phyloP scores from a whole-genome alignment of 192 early-diverging fungal species.

The Oehlia diaphana region DNA sequence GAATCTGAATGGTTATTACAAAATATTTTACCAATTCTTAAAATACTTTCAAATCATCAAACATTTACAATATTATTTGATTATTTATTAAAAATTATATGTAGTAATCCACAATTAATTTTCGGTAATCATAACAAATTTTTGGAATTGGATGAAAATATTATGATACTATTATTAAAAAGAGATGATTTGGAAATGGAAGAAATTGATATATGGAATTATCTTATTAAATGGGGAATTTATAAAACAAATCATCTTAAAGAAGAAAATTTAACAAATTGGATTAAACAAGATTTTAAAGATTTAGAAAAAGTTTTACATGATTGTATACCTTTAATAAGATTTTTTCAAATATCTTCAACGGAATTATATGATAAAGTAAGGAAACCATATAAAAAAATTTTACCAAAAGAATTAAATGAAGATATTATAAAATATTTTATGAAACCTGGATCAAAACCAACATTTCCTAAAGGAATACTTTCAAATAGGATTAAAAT shows the following conservation, averaged over 20 bases:
- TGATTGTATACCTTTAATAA: background rate
- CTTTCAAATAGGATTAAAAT: background rate
- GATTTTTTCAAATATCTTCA: background rate
- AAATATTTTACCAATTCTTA: background rate
- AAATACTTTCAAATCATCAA: background rate
- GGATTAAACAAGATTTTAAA: background rate
- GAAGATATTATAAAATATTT: conserved; percentile 4
- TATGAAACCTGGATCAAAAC: conserved; percentile 4
- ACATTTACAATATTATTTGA: background rate
- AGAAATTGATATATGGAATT: conserved; percentile 5
- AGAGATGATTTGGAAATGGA: conserved; percentile 1
- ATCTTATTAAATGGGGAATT: conserved; percentile 9
- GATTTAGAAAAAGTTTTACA: background rate
- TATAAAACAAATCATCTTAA: background rate
- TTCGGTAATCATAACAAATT: background rate
- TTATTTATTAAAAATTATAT: background rate
- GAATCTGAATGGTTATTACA: background rate
- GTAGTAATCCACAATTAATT: background rate
- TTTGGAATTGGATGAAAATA: background rate
- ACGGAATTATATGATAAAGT: background rate
- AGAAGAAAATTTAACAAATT: background rate
- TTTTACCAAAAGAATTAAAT: conserved; percentile 1
- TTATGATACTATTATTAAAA: background rate
- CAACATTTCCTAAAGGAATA: background rate
- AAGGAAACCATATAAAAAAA: background rate